phyloP scores from a whole-genome alignment of 768 basidiomycete genomes.

The Butyriboletus loyo region DNA sequence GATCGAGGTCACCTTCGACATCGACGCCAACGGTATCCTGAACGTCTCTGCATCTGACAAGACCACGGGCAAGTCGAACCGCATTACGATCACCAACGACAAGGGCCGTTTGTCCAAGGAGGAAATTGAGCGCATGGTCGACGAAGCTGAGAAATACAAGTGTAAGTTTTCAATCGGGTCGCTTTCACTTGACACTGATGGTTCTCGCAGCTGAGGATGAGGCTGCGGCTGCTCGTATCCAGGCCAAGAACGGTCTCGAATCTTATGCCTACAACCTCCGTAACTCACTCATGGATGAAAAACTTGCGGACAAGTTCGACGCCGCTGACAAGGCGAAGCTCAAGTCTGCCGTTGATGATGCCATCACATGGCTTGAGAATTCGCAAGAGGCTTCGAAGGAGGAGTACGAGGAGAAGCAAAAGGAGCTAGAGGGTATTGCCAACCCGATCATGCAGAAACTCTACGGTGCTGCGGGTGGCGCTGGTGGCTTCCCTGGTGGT shows the following conservation, averaged over 20 bases:
- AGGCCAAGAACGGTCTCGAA: slow-evolving; percentile 89
- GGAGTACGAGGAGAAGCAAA: slow-evolving; percentile 90
- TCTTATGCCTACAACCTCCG: slow-evolving; percentile 95
- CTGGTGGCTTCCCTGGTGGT: slow-evolving; percentile 58
- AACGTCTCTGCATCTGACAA: slow-evolving; percentile 96
- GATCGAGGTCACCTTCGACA: slow-evolving; percentile 96
- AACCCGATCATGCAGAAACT: slow-evolving; percentile 74
- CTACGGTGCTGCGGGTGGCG: slow-evolving; percentile 53
- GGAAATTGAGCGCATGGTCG: slow-evolving; percentile 97
- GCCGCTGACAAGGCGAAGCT: slow-evolving; percentile 82
- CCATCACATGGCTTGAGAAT: slow-evolving; percentile 81
- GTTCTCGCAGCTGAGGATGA: slow-evolving; percentile 69
- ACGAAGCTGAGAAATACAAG: slow-evolving; percentile 92
- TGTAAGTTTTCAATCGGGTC: slow-evolving; percentile 36
- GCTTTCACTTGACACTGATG: slow-evolving; percentile 8
- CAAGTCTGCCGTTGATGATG: slow-evolving; percentile 74
- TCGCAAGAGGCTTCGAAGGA: slow-evolving; percentile 92
- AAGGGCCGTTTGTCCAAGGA: slow-evolving; percentile 97
- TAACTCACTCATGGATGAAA: slow-evolving; percentile 82
- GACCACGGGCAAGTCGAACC: slow-evolving; percentile 94
- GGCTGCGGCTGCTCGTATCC: slow-evolving; percentile 77
- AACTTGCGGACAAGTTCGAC: slow-evolving; percentile 86
- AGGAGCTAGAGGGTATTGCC: slow-evolving; percentile 85
- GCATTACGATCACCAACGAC: slow-evolving; percentile 94
- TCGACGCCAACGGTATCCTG: slow-evolving; percentile 94